phyloP scores from a whole-genome alignment of 2,329 filamentous ascomycete genomes.

The Fusarium mexicanum region DNA sequence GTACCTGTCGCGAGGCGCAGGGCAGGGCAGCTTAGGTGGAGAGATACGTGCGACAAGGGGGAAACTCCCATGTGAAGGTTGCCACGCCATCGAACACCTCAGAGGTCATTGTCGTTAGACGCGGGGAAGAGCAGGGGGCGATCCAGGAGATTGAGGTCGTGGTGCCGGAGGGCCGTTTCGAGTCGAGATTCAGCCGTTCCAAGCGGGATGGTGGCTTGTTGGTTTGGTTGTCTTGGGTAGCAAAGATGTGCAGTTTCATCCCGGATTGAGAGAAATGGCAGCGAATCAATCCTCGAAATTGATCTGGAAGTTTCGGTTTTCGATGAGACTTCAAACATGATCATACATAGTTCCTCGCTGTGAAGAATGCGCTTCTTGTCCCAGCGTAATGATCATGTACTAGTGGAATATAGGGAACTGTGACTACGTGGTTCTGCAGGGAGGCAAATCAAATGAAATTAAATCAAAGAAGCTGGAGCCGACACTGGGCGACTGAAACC shows the following conservation, averaged over 20 bases:
- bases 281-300: background rate
- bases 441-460: conserved; percentile 2
- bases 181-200: conserved; percentile 10
- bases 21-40: background rate
- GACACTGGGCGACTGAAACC: background rate
- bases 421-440: background rate
- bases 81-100: conserved; percentile 28
- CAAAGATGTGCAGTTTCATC: background rate
- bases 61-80: background rate
- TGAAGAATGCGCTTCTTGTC: background rate
- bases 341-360: background rate
- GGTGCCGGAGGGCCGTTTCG: background rate
- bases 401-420: background rate
- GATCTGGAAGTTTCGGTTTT: background rate
- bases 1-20: background rate
- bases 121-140: background rate
- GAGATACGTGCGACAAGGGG: conserved; percentile 12
- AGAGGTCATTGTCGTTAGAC: conserved; percentile 25
- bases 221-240: background rate
- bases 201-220: conserved; percentile 6
- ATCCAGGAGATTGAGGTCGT: background rate
- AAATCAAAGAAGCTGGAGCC: background rate
- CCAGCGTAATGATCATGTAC: background rate
- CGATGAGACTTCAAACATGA: background rate
- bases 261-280: background rate